Percentiles rank a stretch among this genome's conserved stretches.
These are phyloP conservation scores for Saksenaea vasiformis DNA, from an alignment of 371 early-diverging fungal genomes.

Conservation along the genomic window DNA sequence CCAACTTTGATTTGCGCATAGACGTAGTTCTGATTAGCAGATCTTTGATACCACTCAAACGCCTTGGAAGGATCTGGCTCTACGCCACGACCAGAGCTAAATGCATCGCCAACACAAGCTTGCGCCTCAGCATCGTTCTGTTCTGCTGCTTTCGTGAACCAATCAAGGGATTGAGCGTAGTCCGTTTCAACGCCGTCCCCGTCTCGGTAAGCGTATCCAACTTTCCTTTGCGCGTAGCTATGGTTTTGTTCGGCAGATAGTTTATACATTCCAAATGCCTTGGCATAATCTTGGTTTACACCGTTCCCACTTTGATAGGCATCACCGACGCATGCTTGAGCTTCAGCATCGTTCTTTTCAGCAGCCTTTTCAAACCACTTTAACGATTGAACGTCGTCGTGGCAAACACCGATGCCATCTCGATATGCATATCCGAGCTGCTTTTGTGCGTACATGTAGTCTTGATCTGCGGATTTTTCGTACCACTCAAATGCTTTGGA, in stretches of 20 bases:
- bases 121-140: conserved; percentile 35
- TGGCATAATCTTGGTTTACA: conserved; percentile 9
- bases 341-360: too few relatives aligned
- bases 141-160: conserved; percentile 40
- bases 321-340: background rate
- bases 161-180: conserved; percentile 38
- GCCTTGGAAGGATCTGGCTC: conserved; percentile 39
- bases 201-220: conserved; percentile 28
- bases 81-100: conserved; percentile 14
- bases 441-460: too few relatives aligned
- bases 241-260: conserved; percentile 40
- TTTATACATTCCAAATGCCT: conserved; percentile 43
- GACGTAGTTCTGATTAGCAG: conserved; percentile 31
- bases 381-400: too few relatives aligned
- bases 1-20: conserved; percentile 38
- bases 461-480: too few relatives aligned
- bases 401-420: too few relatives aligned
- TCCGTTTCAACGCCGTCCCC: conserved; percentile 10
- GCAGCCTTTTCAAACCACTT: too few relatives aligned
- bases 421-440: too few relatives aligned
- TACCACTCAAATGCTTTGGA: too few relatives aligned
- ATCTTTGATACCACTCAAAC: conserved; percentile 42
- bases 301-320: conserved; percentile 14
- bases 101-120: conserved; percentile 44
- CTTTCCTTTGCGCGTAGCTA: conserved; percentile 41